Conservation (phyloP, 2,329 filamentous ascomycete species). For the Ophiostoma sp. region DNA sequence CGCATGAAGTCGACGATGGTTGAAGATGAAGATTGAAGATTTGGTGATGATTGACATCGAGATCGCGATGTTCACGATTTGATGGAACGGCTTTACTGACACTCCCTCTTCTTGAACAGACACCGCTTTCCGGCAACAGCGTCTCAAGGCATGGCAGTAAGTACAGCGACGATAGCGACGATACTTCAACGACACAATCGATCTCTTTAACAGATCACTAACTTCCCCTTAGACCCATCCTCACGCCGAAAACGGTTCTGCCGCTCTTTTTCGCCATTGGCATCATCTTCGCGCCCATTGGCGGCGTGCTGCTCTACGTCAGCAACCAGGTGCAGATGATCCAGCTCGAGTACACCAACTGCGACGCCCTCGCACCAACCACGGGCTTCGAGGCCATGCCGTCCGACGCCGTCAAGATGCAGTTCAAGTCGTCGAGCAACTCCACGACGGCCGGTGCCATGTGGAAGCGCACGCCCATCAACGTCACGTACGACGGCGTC, state of each 20-base stretch:
- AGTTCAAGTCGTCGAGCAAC: constrained; percentile 65
- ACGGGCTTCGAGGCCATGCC: constrained; percentile 54
- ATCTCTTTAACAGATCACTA: no score
- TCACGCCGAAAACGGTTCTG: constrained; percentile 90
- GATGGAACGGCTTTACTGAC: background rate
- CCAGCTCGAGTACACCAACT: constrained; percentile 85
- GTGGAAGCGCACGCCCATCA: constrained; percentile 46
- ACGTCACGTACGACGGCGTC: constrained; percentile 45
- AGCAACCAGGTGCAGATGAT: constrained; percentile 87
- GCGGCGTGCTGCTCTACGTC: constrained; percentile 81
- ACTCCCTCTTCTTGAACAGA: constrained; percentile 52
- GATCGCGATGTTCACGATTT: background rate
- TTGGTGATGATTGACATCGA: background rate
- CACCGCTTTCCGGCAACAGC: constrained; percentile 94
- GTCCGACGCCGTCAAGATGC: constrained; percentile 57
- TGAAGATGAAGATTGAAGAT: background rate
- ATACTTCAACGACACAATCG: no score
- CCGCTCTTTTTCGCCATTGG: constrained; percentile 90
- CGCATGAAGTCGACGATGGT: background rate
- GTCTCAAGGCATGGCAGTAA: constrained; percentile 98
- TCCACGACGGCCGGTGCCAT: constrained; percentile 37
- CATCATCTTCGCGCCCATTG: constrained; percentile 90
- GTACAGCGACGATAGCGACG: no score
- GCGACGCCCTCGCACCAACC: constrained; percentile 57
- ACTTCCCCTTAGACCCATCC: constrained; percentile 87